These are phyloP conservation scores for Termitomyces sp. DNA, from an alignment of 768 basidiomycete species.

Conservation along the genomic window DNA sequence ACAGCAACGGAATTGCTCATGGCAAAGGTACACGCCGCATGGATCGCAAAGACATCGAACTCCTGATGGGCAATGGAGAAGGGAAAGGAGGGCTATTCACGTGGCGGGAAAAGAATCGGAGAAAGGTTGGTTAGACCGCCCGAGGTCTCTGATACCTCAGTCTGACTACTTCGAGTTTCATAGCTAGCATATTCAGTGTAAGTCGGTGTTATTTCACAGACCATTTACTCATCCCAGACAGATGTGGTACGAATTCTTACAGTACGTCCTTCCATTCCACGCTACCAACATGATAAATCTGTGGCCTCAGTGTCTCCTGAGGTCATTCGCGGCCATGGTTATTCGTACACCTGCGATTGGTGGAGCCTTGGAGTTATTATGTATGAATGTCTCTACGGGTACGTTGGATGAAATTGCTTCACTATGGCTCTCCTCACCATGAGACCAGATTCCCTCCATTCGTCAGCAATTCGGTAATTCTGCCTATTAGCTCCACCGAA, in stretches of 20 bases:
- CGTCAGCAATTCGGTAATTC: slow-evolving; percentile 80
- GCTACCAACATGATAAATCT: background rate
- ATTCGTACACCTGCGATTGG: slow-evolving; percentile 95
- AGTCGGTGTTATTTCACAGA: slow-evolving; percentile 13
- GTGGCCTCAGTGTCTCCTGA: slow-evolving; percentile 74
- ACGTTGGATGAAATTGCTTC: slow-evolving; percentile 24
- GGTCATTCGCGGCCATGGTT: slow-evolving; percentile 88
- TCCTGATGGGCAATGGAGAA: slow-evolving; percentile 78
- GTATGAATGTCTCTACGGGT: slow-evolving; percentile 95
- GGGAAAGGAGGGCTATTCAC: slow-evolving; percentile 86
- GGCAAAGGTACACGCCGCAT: slow-evolving; percentile 74
- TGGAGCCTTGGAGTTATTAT: slow-evolving; percentile 98
- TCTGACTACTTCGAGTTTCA: slow-evolving; percentile 15
- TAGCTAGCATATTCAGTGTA: slow-evolving; percentile 89
- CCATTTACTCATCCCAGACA: slow-evolving; percentile 29
- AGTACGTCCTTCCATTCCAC: slow-evolving; percentile 43
- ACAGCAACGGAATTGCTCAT: slow-evolving; percentile 59
- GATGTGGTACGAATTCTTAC: slow-evolving; percentile 84
- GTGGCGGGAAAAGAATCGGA: slow-evolving; percentile 91
- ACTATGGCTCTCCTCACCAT: slow-evolving; percentile 6
- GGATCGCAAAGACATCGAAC: slow-evolving; percentile 78
- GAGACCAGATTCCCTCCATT: slow-evolving; percentile 83
- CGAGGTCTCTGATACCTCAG: slow-evolving; percentile 18
- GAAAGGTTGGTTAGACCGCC: slow-evolving; percentile 57
- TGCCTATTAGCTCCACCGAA: slow-evolving; percentile 1